Evolutionary conservation across 148 eudicot species (phyloP), one percentile per base, ranked within the genome.

Genomic region (Diospyros kaki): DNA sequence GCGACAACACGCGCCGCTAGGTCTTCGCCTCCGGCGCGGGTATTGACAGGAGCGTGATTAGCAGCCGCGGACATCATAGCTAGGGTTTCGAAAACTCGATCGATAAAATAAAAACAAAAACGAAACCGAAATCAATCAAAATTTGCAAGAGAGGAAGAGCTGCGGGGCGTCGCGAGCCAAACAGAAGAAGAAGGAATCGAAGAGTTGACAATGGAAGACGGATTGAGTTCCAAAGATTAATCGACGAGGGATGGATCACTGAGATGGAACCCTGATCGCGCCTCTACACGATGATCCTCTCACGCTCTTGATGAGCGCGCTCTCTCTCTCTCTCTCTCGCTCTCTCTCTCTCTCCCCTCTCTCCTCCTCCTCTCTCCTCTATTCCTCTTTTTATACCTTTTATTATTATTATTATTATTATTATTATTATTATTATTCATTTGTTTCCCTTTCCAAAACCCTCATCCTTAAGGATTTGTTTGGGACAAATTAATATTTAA

Each of bases 51-150:
- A 11, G 71, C 74, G 59, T 70, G 73, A 71, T 42, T 69, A 62
- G 79, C 50, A 6, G 79, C 55, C 3, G 83, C 78, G 44, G 87
- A 86, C 90, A 87, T 87, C 58, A 14, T 52, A 41, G 11, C 69
- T 51, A 15, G 52, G 39, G 17, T 44, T 44, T 39, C 74, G 56
- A 71, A 18, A 44, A 71, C 41, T 5, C 55, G 80, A 77, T 77
- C 74, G 64, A 43, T 61, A 3, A 63, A 55, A 12, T 9, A 62
- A 6, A 39, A 17, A 18, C 42, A 51, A 61, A 52, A 66, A 12
- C 14, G 9, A 28, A 52, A 38, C 9, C 10, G 28, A 18, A 14
- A 12, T 4, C 59, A 59, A 62, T 51, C 56, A 71, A 77, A 71
- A 71, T 44, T 42, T 17, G 7, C 53, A 74, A 71, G 74, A 66